A percentile compares a stretch with the other conserved stretches of the same genome.
These are phyloP conservation scores for Mycena filopes DNA, from an alignment of 768 basidiomycete genomes.

Conservation along the genomic window DNA sequence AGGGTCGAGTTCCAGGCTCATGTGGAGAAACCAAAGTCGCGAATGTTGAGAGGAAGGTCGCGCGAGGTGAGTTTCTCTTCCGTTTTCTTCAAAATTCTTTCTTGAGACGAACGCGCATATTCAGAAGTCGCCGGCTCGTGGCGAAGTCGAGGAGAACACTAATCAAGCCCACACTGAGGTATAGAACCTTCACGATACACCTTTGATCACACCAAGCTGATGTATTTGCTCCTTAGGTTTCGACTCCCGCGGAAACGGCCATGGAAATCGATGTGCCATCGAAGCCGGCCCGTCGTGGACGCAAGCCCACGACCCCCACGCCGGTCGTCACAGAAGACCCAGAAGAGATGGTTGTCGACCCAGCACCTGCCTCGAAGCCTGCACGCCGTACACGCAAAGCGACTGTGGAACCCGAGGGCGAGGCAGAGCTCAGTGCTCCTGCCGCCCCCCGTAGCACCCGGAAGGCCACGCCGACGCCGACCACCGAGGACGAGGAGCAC, in stretches of 20 bases:
- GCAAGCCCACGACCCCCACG: not conserved
- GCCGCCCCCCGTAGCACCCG: slow-evolving; percentile 7
- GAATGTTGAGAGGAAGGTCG: slow-evolving; percentile 6
- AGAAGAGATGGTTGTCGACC: slow-evolving; percentile 18
- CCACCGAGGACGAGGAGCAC: slow-evolving; percentile 8
- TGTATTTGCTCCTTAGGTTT: no score
- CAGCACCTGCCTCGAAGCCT: slow-evolving; percentile 11
- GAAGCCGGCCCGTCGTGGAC: slow-evolving; percentile 11
- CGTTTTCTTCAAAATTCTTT: no score
- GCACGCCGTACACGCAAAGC: slow-evolving; percentile 10
- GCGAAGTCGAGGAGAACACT: not conserved
- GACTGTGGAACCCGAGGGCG: slow-evolving; percentile 23
- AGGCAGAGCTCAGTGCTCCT: slow-evolving; percentile 12
- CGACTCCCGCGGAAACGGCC: not conserved
- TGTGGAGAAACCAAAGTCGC: slow-evolving; percentile 30
- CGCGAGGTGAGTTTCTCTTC: not conserved
- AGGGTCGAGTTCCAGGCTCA: not conserved
- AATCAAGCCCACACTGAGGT: not conserved
- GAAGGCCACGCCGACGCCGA: slow-evolving; percentile 8
- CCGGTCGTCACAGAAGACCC: slow-evolving; percentile 1
- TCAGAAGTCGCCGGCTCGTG: slow-evolving; percentile 31
- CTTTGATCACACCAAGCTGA: not conserved
- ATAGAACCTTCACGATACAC: no score
- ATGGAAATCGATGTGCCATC: slow-evolving; percentile 18
- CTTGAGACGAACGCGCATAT: slow-evolving; percentile 39